Evolutionary conservation across 352 stramenopile genomes (phyloP), one percentile per base, ranked within the genome.

Genomic region (Pythium volutum): DNA sequence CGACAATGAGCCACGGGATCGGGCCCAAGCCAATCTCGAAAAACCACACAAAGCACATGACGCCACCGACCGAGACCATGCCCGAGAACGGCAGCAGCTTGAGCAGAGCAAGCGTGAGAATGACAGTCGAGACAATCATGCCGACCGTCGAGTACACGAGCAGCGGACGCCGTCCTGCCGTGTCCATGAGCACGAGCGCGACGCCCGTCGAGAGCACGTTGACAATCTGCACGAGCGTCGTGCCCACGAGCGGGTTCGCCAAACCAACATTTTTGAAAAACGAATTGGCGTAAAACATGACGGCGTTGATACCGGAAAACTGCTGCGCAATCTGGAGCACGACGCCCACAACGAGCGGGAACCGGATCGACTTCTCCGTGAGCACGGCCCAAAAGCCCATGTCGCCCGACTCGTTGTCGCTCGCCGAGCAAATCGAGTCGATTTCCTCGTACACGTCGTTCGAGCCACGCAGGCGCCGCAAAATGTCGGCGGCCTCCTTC

Each of bases 1-100:
- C 87, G 2, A 97, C 87, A 60, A 98, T 97, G 38, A 97, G 73
- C 92, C 89, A 97, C 38, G 92, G 90, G 61, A 98, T 97, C 6
- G 92, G 89, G 23, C 91, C 91, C 15, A 74, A 41, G 4, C 67
- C 67, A 38, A 74, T 79, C 58, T 76, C 69, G 57, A 79, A 79
- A 65, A 79, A 79, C 72, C 72, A 79, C 51, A 79, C 72, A 56
- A 79, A 79, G 56, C 71, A 75, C 68, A 79, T 76, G 20, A 79
- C 69, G 38, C 72, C 72, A 33, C 72, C 72, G 33, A 79, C 72
- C 51, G 69, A 76, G 43, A 79, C 62, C 62, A 79, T 74, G 54
- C 63, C 59, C n/a, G 56, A 68, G 60, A 77, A 79, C 25, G 72
- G 72, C 31, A 79, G 47, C 48, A 79, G 47, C 39, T 79, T 75